Conservation (phyloP, 1,139 yeast genomes). For the Arxiozyma bovina region DNA sequence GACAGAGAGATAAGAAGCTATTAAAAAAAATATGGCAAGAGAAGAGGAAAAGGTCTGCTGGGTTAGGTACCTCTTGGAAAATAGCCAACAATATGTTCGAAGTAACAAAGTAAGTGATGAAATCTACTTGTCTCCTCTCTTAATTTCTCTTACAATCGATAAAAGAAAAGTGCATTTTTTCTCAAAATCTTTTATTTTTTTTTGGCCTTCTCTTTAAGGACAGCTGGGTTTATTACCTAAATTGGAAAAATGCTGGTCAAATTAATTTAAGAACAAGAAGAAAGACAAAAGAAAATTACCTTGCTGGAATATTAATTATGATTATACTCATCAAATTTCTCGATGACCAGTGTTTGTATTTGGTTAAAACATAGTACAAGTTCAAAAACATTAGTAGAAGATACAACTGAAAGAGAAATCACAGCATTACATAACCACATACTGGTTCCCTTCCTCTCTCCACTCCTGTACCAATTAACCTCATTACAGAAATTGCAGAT, state of each 20-base stretch:
- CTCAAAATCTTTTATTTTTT: no score
- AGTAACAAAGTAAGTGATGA: background rate
- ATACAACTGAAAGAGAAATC: background rate
- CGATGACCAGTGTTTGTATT: background rate
- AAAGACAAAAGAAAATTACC: no score
- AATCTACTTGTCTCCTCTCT: background rate
- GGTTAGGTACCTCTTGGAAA: background rate
- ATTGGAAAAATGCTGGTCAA: background rate
- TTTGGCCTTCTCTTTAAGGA: background rate
- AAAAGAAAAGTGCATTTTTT: no score
- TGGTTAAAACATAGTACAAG: background rate
- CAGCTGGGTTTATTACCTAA: background rate
- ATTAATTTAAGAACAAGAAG: no score
- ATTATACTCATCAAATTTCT: background rate
- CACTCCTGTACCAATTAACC: background rate
- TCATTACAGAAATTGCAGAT: background rate
- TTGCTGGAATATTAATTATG: no score
- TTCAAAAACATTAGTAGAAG: background rate
- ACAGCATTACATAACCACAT: background rate
- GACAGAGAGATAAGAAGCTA: background rate
- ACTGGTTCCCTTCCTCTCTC: background rate
- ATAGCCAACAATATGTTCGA: no score
- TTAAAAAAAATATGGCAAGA: no score
- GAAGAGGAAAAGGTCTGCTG: background rate
- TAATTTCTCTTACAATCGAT: background rate